Base-by-base conservation (phyloP, 2,329 filamentous ascomycete species). In the Ceratocystis albifundus region DNA sequence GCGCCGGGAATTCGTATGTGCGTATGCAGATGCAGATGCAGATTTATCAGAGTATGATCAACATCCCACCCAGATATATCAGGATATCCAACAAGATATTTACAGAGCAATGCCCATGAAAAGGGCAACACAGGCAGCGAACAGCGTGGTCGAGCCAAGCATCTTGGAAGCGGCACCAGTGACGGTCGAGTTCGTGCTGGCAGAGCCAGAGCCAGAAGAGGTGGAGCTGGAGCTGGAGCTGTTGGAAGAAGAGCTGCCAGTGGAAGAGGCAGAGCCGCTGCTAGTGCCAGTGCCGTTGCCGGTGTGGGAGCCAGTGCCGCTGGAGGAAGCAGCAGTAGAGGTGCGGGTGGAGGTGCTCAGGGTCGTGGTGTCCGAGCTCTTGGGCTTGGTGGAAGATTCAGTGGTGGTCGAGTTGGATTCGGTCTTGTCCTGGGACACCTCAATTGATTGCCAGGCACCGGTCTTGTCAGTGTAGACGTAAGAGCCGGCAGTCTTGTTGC, bases 401-500 rank as follows among this genome's bases (percentile, higher is more conserved):
- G n/a, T 65, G 59, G 50, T 64, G 44, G 48, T 64, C 12, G 67
- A 57, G 48, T 65, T 22, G 3, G 46, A 64, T 15, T 65, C 61
- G 12, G 32, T 15, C 55, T 59, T 36, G 22, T 68, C 68, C 36
- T 68, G 68, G 36, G 71, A 71, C 48, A 78, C 72, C 64, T 74
- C 69, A 71, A 80, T 80, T 73, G 77, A 79, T 65, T 74, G 46
- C 71, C 74, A 76, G 20, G 72, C 74, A 64, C 79, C 79, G 28
- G 77, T 74, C 44, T 74, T 73, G 68, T 78, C 77, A 10, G 73
- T 71, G 53, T 75, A 80, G 44, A 74, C 66, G 70, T 80, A 80
- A 67, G 77, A 72, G 70, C 73, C 73, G 46, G 78, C 76, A 20
- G 72, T 72, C 69, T 74, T 71, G 61, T 75, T 73, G 67, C 75